A percentile compares a stretch with the other conserved stretches of the same genome.
Evolutionary conservation across 2,329 filamentous ascomycete genomes (phyloP).

Genomic region (Biscogniauxia mediterranea): DNA sequence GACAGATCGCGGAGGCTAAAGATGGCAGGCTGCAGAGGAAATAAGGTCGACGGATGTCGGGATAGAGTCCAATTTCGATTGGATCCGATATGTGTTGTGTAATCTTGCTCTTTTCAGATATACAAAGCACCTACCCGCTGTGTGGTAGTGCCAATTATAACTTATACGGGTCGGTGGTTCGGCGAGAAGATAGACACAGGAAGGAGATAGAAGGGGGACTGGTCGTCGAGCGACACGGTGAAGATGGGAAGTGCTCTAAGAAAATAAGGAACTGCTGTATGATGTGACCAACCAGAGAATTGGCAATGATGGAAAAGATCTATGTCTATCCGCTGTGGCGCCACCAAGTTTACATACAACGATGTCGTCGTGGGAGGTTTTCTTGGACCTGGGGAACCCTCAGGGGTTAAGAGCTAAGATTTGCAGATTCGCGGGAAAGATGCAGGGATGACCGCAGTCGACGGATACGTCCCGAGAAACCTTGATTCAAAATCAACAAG

Average conservation of each 20-base stretch:
- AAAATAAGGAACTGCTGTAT: background rate
- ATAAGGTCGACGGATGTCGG: constrained; percentile 24
- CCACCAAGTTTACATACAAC: constrained; percentile 8
- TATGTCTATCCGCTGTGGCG: background rate
- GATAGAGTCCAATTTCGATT: constrained; percentile 23
- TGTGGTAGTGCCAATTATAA: constrained; percentile 21
- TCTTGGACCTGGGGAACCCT: constrained; percentile 18
- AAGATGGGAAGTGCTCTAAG: background rate
- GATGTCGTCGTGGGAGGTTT: constrained; percentile 4
- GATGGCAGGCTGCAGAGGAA: constrained; percentile 16
- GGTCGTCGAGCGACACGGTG: background rate
- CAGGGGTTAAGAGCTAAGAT: constrained; percentile 12
- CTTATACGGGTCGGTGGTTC: constrained; percentile 15
- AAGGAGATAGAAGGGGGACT: background rate
- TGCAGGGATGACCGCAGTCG: constrained; percentile 16
- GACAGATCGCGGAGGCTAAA: constrained; percentile 18
- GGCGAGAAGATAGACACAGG: background rate
- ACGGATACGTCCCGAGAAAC: constrained; percentile 15
- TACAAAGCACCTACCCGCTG: constrained; percentile 26
- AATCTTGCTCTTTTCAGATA: constrained; percentile 24
- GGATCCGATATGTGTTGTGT: constrained; percentile 23
- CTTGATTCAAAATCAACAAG: constrained; percentile 22
- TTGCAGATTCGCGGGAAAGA: constrained; percentile 14
- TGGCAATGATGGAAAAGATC: constrained; percentile 1
- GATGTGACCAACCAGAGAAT: constrained; percentile 3